Evolutionary conservation across 352 stramenopile genomes (phyloP).

Genomic region (Globisporangium parvum): DNA sequence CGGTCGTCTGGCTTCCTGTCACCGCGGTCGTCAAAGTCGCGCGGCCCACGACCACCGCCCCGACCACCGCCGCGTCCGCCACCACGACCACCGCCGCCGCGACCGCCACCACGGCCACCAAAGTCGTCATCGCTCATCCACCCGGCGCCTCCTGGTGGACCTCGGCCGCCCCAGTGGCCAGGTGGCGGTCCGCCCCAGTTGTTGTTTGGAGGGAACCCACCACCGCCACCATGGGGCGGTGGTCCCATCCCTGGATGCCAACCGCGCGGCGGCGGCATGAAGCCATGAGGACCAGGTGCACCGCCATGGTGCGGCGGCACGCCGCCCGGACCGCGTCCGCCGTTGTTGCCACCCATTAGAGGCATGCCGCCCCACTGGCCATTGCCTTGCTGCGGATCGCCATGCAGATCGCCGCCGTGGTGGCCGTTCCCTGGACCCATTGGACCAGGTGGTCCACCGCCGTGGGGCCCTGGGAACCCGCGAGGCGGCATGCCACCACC

Average conservation of each 20-base stretch:
- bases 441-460: not conserved
- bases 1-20: conserved; percentile 15
- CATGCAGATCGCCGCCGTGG: not conserved
- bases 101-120: conserved; percentile 24
- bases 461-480: conserved; percentile 7
- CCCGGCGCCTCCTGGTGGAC: conserved; percentile 25
- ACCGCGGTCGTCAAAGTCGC: conserved; percentile 40
- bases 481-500: conserved; percentile 26
- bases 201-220: conserved; percentile 20
- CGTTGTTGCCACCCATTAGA: conserved; percentile 14
- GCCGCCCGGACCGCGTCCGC: conserved; percentile 21
- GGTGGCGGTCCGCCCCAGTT: conserved; percentile 37
- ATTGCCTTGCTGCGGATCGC: not conserved
- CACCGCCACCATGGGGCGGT: conserved; percentile 17
- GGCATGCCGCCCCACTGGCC: conserved; percentile 6
- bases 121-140: conserved; percentile 43
- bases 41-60: conserved; percentile 6
- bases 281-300: conserved; percentile 23
- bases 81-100: conserved; percentile 24
- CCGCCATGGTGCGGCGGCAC: conserved; percentile 5
- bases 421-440: conserved; percentile 10
- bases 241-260: conserved; percentile 74
- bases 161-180: conserved; percentile 36
- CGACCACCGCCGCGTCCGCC: conserved; percentile 20
- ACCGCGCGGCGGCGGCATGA: conserved; percentile 56